Evolutionary conservation across 2,329 filamentous ascomycete species (phyloP), one percentile per base, ranked within the genome.

Genomic region (Gliomastix tumulicola): DNA sequence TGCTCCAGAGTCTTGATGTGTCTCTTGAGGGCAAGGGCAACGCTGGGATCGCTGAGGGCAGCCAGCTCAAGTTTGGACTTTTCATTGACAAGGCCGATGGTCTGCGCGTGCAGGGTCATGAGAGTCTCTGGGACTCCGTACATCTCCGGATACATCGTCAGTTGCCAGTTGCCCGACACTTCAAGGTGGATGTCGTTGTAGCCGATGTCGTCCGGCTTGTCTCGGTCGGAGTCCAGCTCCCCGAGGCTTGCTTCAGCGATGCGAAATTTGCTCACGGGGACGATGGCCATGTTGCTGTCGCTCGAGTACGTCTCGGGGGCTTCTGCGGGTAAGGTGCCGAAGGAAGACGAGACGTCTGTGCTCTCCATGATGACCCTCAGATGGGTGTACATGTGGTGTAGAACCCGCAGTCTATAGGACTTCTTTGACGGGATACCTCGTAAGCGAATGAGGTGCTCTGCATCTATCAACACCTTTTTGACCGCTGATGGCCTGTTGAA

Each of bases 371-470:
- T 60, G 0, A 70, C 56, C 0, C 67, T 59, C 6, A 66, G 50
- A 34, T 63, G 66, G 0, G 59, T 62, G 40, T 70, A 70, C 48
- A 65, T 66, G 39, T 69, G 65, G 39, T 70, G 67, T 0, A 71
- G 45, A 0, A 69, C 44, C 3, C 66, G 59, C 1, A 59, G 49
- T 16, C 65, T 62, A 13, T 62, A 57, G 3, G 65, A 63, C 27
- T 65, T 66, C 7, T 45, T 49, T 5, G 54, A 55, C 6, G 52
- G 49, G 2, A 68, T 40, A 0, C 66, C 64, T 7, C 53, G 50
- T 7, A 61, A 35, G 2, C 57, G 57, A 6, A 69, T 66, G 11
- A 68, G 56, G 3, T 60, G 55, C 41, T 69, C 65, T 0, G 64
- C 62, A 34, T 67, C 65, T 1, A 68, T 41, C 2, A 60, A 49